Conservation (phyloP, 495 filamentous ascomycete species). For the Penicillium salamii region DNA sequence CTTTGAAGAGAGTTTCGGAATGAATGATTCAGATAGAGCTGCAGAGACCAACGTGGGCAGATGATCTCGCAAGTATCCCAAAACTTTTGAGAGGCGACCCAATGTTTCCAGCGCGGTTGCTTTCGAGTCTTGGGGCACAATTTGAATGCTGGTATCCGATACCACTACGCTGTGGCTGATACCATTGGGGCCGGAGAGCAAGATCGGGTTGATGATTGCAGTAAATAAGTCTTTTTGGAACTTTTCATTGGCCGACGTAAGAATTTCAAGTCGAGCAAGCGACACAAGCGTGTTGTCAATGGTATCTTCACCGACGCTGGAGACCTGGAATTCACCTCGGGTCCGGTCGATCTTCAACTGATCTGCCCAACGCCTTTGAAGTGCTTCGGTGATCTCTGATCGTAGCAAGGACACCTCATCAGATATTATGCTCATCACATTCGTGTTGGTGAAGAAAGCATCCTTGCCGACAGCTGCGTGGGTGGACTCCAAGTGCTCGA, state of each 20-base stretch:
- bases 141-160: conserved; percentile 26
- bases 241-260: conserved; percentile 29
- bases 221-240: conserved; percentile 34
- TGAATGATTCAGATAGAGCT: conserved; percentile 62
- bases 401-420: conserved; percentile 30
- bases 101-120: conserved; percentile 31
- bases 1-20: conserved; percentile 61
- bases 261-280: conserved; percentile 32
- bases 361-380: conserved; percentile 42
- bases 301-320: conserved; percentile 25
- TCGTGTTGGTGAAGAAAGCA: conserved; percentile 35
- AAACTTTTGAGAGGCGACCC: conserved; percentile 54
- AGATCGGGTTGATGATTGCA: conserved; percentile 33
- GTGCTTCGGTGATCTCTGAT: conserved; percentile 30
- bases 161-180: conserved; percentile 29
- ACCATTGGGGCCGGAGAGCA: conserved; percentile 25
- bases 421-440: conserved; percentile 36
- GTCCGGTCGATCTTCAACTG: conserved; percentile 56
- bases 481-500: conserved; percentile 56
- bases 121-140: conserved; percentile 27
- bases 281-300: conserved; percentile 36
- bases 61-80: conserved; percentile 61
- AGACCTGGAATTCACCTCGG: conserved; percentile 46
- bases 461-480: conserved; percentile 40
- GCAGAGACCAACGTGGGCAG: conserved; percentile 62